Percentiles rank a stretch among this genome's conserved stretches.
phyloP scores from a whole-genome alignment of 1,284 basidiomycete genomes.

The Rhodotorula sp. region DNA sequence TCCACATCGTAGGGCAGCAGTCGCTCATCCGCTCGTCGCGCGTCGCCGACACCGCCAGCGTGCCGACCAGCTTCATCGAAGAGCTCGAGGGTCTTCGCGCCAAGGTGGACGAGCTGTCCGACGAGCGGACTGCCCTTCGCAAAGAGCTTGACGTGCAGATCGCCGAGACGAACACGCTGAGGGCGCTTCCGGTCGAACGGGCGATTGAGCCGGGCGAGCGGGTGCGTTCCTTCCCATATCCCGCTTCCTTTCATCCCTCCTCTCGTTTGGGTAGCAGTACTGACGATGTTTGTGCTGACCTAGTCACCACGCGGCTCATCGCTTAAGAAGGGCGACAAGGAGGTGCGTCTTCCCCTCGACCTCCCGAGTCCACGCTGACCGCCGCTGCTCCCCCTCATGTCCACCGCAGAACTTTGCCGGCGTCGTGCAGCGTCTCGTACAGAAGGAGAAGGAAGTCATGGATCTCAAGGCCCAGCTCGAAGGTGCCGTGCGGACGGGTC shows the following conservation, averaged over 20 bases:
- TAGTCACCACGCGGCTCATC: conserved; percentile 17
- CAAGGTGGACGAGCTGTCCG: conserved; percentile 63
- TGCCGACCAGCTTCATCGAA: conserved; percentile 59
- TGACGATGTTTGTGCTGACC: background rate
- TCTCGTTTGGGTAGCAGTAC: rapidly evolving
- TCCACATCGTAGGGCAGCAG: conserved; percentile 67
- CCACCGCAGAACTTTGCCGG: conserved; percentile 64
- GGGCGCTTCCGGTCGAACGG: conserved; percentile 57
- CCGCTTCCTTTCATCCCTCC: background rate
- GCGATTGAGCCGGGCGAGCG: background rate
- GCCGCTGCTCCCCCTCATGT: background rate
- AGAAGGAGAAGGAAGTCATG: conserved; percentile 80
- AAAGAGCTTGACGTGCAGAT: conserved; percentile 62
- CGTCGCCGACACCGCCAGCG: conserved; percentile 55
- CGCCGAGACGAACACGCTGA: conserved; percentile 67
- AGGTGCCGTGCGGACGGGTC: conserved; percentile 57
- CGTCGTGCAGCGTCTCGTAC: conserved; percentile 75
- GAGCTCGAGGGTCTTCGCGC: conserved; percentile 65
- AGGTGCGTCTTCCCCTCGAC: conserved; percentile 51
- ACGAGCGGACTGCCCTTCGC: conserved; percentile 63
- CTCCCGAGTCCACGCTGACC: background rate
- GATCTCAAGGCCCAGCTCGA: conserved; percentile 69
- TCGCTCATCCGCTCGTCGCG: conserved; percentile 58
- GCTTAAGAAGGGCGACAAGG: conserved; percentile 53
- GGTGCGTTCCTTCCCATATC: background rate